Evolutionary conservation across 306 rosid species (phyloP), one percentile per base, ranked within the genome.

Genomic region (Quercus agrifolia): DNA sequence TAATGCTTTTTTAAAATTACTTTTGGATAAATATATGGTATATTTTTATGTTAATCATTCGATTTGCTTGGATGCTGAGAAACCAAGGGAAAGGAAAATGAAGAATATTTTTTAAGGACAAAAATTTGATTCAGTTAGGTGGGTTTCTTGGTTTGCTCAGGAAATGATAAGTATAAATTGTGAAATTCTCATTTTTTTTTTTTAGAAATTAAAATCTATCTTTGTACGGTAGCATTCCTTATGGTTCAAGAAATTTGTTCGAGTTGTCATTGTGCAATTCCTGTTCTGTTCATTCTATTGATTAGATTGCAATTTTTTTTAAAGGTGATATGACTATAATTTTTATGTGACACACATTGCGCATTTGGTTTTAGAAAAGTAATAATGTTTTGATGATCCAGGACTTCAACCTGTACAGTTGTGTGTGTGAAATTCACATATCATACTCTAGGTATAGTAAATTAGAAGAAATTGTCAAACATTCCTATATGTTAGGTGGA

Each of bases 61-160:
- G 10, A 15, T 66, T 31, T 31, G 72, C 19, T 67, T 35, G 72
- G 72, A 33, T 77, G 56, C 78, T 82, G 71, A 20, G 44, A 67
- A 51, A 52, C 73, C 84, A 61, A 25, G 76, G 68, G 71, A 69
- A 75, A 51, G 25, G 25, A 51, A n/a, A 35, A 10, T 62, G 27
- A 49, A 49, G 70, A 56, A 69, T 59, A 35, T 6, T 17, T 30
- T 66, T 41, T 3, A 3, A 49, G 3, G 11, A 67, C n/a, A 67
- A 9, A 14, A 19, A 67, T 67, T 35, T 67, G 52, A 25, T 19
- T 67, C 25, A 35, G n/a, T 67, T 67, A 33, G n/a, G 27, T 67
- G 19, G 15, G 25, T 30, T 66, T 31, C 51, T 66, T 19, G n/a
- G 25, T 33, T 67, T 67, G n/a, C 51, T 64, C 70, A 35, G n/a